Evolutionary conservation across 108 stramenopile species (phyloP), one percentile per base, ranked within the genome.

Genomic region (Pseudonitzschia delicatissima): DNA sequence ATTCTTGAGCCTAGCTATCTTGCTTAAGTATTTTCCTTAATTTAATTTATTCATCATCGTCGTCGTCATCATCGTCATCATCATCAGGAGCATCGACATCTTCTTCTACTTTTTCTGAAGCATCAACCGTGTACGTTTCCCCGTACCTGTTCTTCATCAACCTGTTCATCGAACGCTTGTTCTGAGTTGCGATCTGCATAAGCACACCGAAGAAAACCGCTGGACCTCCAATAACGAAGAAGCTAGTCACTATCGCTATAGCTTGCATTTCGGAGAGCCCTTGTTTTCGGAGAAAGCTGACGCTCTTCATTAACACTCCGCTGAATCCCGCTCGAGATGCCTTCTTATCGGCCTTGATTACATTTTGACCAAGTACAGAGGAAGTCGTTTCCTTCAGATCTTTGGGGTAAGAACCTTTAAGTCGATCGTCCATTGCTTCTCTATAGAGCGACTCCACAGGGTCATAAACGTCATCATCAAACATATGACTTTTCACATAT

Each of bases 371-470:
- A 18, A 85, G 53, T 11, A 77, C 37, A 12, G 60, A 50, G n/a
- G 69, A 32, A 31, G 74, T 69, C 29, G 68, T 75, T 45, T 79
- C 77, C 25, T 48, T 64, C 21, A 86, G 49, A 12, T 68, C 64
- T 36, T 47, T 63, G 15, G 77, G 77, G 55, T 86, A 68, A 1
- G 63, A n/a, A 5, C 77, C 77, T 33, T 62, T 28, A 0, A 65
- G 40, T 9, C 42, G 69, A 64, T 75, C 71, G 65, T 85, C 76
- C 29, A 66, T 77, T 7, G 79, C 80, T 58, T 93, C 92, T 32
- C 86, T 83, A 58, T 93, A 93, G 26, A 85, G 67, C 0, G 87
- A 87, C 72, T 87, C 86, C 5, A 88, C 78, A 27, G 87, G 85
- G 74, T 93, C 87, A 62, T 83, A 88, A 26, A 31, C 76, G 49